A percentile compares a stretch with the other conserved stretches of the same genome.
phyloP scores from a whole-genome alignment of 176 grass and related monocot species.

The Musa itinerans region DNA sequence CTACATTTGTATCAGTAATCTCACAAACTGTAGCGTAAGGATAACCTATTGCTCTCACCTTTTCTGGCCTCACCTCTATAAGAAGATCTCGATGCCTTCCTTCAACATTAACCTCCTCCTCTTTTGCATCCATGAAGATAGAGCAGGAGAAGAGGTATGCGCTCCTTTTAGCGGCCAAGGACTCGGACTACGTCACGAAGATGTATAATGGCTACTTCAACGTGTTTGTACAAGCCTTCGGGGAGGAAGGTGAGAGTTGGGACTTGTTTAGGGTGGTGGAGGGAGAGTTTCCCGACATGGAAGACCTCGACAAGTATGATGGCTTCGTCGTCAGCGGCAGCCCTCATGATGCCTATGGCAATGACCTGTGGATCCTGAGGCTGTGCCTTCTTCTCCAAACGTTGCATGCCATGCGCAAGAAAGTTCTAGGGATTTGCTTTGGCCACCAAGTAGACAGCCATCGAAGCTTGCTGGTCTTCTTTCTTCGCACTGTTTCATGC shows the following conservation, averaged over 20 bases:
- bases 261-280: slow-evolving; percentile 72
- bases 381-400: slow-evolving; percentile 54
- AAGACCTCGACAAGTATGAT: slow-evolving; percentile 34
- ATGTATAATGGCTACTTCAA: slow-evolving; percentile 74
- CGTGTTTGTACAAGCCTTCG: slow-evolving; percentile 69
- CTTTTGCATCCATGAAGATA: slow-evolving; percentile 9
- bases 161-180: slow-evolving; percentile 57
- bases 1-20: background rate
- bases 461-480: background rate
- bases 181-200: slow-evolving; percentile 84
- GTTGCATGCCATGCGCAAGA: slow-evolving; percentile 36
- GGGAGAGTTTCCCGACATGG: slow-evolving; percentile 43
- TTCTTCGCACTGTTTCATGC: background rate
- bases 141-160: slow-evolving; percentile 35
- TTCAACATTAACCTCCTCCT: background rate
- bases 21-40: too few relatives aligned
- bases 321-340: slow-evolving; percentile 93
- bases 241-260: slow-evolving; percentile 48
- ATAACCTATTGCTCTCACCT: background rate
- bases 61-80: background rate
- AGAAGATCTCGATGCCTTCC: background rate
- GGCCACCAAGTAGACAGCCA: slow-evolving; percentile 55
- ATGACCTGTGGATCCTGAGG: slow-evolving; percentile 58
- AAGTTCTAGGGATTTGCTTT: slow-evolving; percentile 83
- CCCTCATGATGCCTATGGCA: slow-evolving; percentile 53